phyloP scores from a whole-genome alignment of 2,329 filamentous ascomycete genomes.

The Fusarium protoensiforme region DNA sequence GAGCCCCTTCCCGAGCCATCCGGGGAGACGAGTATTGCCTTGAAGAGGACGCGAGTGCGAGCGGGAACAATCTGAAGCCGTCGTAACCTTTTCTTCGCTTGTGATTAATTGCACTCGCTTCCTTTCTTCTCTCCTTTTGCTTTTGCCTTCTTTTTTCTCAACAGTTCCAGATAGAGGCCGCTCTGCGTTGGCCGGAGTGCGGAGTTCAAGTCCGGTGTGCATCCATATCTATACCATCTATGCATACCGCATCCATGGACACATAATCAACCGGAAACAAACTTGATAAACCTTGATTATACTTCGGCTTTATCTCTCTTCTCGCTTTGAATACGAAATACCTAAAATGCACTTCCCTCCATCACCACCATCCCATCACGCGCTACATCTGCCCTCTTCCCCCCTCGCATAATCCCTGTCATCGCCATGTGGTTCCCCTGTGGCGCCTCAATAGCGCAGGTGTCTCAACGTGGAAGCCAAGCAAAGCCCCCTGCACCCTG shows the following conservation, averaged over 20 bases:
- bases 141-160: neutral
- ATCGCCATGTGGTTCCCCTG: conserved; percentile 35
- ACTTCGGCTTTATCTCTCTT: neutral
- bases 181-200: neutral
- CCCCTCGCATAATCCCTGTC: conserved; percentile 26
- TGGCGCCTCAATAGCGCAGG: conserved; percentile 19
- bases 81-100: neutral
- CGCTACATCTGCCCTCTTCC: neutral
- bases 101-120: neutral
- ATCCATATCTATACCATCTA: neutral
- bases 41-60: neutral
- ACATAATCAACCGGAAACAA: neutral
- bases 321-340: neutral
- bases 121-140: neutral
- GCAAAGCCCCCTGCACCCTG: neutral
- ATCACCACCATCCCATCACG: neutral
- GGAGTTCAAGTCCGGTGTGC: neutral
- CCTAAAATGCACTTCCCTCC: neutral
- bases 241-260: neutral
- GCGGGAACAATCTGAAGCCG: neutral
- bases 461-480: neutral
- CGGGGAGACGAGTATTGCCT: neutral
- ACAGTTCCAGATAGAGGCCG: neutral
- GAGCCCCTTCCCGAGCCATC: conserved; percentile 1
- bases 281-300: neutral